Evolutionary conservation across 1,284 basidiomycete genomes (phyloP), one percentile per base, ranked within the genome.

Genomic region (Rhodotorula sp.): DNA sequence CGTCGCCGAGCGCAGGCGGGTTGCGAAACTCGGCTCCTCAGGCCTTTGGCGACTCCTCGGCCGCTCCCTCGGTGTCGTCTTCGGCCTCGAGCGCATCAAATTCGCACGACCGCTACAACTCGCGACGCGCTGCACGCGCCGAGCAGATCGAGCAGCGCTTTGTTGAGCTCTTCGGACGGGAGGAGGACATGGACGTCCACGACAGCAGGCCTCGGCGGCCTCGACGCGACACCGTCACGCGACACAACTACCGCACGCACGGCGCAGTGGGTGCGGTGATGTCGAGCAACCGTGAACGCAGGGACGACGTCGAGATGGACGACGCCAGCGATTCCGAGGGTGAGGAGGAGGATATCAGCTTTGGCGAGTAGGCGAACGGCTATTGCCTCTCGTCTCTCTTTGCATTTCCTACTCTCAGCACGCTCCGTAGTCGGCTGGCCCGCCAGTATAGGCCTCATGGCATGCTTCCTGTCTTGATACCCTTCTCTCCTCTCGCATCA

Each of bases 281-380:
- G 46, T 56, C 22, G 39, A 46, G 32, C 15, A 29, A 36, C 48
- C 47, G 30, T 32, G 30, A 52, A 13, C 32, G 32, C 17, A 30
- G 13, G 29, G 39, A 55, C 29, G 62, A 47, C n/a, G 48, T 34
- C 27, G 53, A 61, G 24, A 60, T 47, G 19, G 59, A 52, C 22
- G 56, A 53, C 6, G 44, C 29, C n/a, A 54, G 59, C 32, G 56
- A 48, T 17, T 30, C 19, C 11, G 64, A 49, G 8, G 68, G 68
- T 10, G 64, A 66, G 10, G 68, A 70, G 57, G 68, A 70, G 48
- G 68, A 70, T 57, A 59, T 70, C 34, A 61, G 58, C 46, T 66
- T 70, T 61, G 67, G 32, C 17, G 53, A 57, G 52, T 8, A 22
- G 52, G 20, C 3, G 32, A 9, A 13, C 32, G 53, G 2, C 27